These are phyloP conservation scores for Suillus clintonianus DNA, from an alignment of 768 basidiomycete species.

Conservation along the genomic window DNA sequence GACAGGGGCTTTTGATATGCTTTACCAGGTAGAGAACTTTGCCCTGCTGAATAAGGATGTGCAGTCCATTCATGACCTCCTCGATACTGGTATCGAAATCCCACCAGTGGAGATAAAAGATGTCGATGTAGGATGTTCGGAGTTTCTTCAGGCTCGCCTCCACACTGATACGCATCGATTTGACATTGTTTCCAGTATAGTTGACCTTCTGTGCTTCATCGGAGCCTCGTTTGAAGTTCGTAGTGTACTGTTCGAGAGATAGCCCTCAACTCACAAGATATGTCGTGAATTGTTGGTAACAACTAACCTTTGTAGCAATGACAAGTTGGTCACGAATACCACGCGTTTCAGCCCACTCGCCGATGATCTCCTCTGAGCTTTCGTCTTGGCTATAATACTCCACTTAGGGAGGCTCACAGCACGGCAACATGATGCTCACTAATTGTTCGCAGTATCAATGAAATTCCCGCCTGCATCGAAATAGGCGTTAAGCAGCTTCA, in stretches of 20 bases:
- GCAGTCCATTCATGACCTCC: conserved; percentile 42
- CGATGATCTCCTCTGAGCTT: conserved; percentile 45
- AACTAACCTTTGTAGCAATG: conserved; percentile 41
- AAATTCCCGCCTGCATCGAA: conserved; percentile 49
- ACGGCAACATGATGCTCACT: conserved; percentile 28
- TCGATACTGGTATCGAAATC: conserved; percentile 39
- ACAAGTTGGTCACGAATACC: conserved; percentile 47
- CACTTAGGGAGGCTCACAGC: background rate
- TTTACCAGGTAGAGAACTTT: conserved; percentile 40
- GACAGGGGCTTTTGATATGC: conserved; percentile 6
- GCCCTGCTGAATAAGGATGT: conserved; percentile 37
- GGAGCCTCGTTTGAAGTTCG: conserved; percentile 19
- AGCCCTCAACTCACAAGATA: background rate
- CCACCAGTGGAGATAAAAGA: conserved; percentile 33
- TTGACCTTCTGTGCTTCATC: conserved; percentile 34
- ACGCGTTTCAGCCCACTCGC: conserved; percentile 47
- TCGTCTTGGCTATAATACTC: conserved; percentile 35
- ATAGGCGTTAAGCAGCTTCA: conserved; percentile 48
- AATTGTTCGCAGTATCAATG: conserved; percentile 50
- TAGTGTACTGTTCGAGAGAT: conserved; percentile 18
- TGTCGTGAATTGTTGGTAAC: background rate
- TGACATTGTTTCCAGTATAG: conserved; percentile 50
- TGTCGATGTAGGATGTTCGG: conserved; percentile 25
- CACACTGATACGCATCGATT: conserved; percentile 44
- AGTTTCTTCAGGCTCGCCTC: conserved; percentile 25